Evolutionary conservation across 2,329 filamentous ascomycete genomes (phyloP), one percentile per base, ranked within the genome.

Genomic region (Coniochaeta pulveracea): DNA sequence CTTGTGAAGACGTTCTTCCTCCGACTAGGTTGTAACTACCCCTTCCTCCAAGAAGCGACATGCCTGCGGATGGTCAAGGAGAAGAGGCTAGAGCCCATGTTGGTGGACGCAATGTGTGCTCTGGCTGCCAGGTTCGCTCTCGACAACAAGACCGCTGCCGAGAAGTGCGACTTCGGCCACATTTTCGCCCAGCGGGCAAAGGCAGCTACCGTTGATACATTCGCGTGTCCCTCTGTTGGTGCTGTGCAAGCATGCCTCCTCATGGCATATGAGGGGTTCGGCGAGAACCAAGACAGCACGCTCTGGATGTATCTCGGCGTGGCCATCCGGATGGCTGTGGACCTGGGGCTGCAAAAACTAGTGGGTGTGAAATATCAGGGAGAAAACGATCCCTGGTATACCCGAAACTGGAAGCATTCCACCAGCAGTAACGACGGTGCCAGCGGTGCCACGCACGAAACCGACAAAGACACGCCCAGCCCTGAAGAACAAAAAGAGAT

Each of bases 241-340:
- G 85, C 84, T 8, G 83, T 91, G 0, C 86, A 93, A 46, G 84
- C 85, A 1, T 86, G 80, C 31, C 57, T 93, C 9, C 60, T 94
- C 18, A 72, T 94, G 57, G 85, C 85, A 0, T 93, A 93, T 48
- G 85, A 93, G 43, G 80, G 88, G 26, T 93, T 94, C 44, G 86
- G 85, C 1, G 82, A 83, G 9, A 84, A 85, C 43, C 83, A 88
- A 45, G 86, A 93, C 48, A 93, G 85, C 51, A 84, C 85, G 0
- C 56, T 94, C 6, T 94, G 86, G 85, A 93, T 93, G 85, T 93
- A 93, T 49, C 64, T 93, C 2, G 86, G 85, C 0, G 78, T 89
- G 33, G 80, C 85, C 0, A 93, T 93, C 39, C 77, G 85, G 4
- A 82, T 86, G 76, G 79, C 80, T 1, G 74, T 85, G 37, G 82